A percentile compares a stretch with the other conserved stretches of the same genome.
Evolutionary conservation across 164 flowering plant genomes (phyloP).

Genomic region (Nymphaea thermarum): DNA sequence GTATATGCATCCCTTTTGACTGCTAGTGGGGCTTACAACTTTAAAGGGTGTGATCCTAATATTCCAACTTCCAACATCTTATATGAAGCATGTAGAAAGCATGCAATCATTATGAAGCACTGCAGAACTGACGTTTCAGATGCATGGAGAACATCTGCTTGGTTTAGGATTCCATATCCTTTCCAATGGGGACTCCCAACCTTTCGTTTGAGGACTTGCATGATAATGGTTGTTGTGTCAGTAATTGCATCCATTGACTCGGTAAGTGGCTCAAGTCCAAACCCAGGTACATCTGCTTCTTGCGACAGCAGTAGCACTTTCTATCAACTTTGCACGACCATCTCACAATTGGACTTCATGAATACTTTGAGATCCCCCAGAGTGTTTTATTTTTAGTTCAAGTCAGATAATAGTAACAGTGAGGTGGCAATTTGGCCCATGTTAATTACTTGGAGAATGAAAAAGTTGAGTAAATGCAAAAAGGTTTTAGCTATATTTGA

Average conservation of each 20-base stretch:
- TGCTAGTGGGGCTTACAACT: constrained; percentile 80
- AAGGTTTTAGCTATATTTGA: too few relatives aligned
- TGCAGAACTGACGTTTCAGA: constrained; percentile 86
- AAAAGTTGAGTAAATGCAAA: too few relatives aligned
- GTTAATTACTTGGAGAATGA: too few relatives aligned
- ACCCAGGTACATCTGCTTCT: background rate
- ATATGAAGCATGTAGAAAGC: constrained; percentile 54
- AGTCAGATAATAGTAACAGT: too few relatives aligned
- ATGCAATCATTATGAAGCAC: constrained; percentile 79
- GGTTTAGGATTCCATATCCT: constrained; percentile 87
- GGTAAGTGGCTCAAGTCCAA: constrained; percentile 31
- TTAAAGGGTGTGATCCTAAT: constrained; percentile 62
- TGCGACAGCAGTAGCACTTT: background rate
- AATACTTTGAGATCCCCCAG: too few relatives aligned
- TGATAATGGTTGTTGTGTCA: constrained; percentile 71
- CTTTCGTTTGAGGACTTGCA: constrained; percentile 59
- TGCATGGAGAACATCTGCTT: constrained; percentile 71
- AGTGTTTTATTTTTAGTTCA: too few relatives aligned
- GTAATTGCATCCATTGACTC: constrained; percentile 74
- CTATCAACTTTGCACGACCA: background rate
- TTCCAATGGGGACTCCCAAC: constrained; percentile 92
- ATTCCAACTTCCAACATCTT: constrained; percentile 78
- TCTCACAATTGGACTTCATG: background rate
- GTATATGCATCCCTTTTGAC: constrained; percentile 81
- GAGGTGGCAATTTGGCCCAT: too few relatives aligned